Evolutionary conservation across 73 alveolate genomes (phyloP), one percentile per base, ranked within the genome.

Genomic region (Halteria grandinella): DNA sequence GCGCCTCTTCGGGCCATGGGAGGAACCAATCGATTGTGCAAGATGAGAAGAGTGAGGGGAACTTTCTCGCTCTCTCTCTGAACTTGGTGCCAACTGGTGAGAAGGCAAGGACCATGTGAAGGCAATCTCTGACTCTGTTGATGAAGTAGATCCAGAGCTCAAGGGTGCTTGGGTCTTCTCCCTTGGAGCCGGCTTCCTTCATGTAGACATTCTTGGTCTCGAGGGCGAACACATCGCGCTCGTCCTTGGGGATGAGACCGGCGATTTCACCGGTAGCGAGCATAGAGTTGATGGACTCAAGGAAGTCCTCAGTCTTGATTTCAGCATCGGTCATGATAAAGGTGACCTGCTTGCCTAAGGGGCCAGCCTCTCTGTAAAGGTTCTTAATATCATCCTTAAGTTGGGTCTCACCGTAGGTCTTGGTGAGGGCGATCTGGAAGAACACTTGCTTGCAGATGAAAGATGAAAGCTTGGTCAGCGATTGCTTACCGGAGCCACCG

Each of bases 1-100:
- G 94, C 55, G 99, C 98, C 47, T 97, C 99, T 89, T 98, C 99
- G 55, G 99, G 99, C 99, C 99, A 98, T 18, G 99, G 99, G 86
- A 98, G 88, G 95, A 97, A 95, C 99, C 99, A 98, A 75, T 96
- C 97, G 88, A 98, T 97, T 79, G 99, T 97, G 89, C 98, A 98
- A 27, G 97, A 91, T 17, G 93, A 87, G 95, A 98, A 98, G 63
- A 98, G 87, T 11, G 99, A 98, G 27, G 99, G 99, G 99, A 98
- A 98, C 83, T 97, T 98, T 51, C 98, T 90, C 32, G 98, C 97
- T 55, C 99, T 91, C 72, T 97, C 98, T 84, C 99, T 91, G 97
- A 98, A 97, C 48, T 97, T 93, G 50, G 97, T 80, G 11, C 99
- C 99, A 31, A 96, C 99, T 0, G 99, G 99, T 29, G 99, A 95